These are phyloP conservation scores for Botrytis deweyae DNA, from an alignment of 2,329 filamentous ascomycete species.

Conservation along the genomic window DNA sequence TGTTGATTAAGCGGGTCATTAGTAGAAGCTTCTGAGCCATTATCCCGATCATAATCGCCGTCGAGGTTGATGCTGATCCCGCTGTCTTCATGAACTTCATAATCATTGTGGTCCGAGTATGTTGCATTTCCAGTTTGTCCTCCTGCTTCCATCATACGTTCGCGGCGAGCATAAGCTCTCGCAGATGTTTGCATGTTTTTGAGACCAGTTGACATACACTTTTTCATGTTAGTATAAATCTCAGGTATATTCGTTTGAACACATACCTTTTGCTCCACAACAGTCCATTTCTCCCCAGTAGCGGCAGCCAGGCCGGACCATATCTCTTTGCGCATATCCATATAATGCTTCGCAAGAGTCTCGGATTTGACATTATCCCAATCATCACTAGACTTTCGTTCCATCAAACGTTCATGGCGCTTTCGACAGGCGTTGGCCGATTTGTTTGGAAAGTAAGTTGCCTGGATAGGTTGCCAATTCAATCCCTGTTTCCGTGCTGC, in stretches of 20 bases:
- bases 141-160: constrained; percentile 46
- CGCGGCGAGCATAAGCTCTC: constrained; percentile 64
- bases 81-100: constrained; percentile 54
- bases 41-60: constrained; percentile 34
- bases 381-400: constrained; percentile 58
- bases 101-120: constrained; percentile 15
- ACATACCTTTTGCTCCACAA: constrained; percentile 61
- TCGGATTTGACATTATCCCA: constrained; percentile 78
- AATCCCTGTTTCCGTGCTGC: constrained; percentile 69
- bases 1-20: constrained; percentile 17
- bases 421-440: constrained; percentile 74
- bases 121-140: constrained; percentile 10
- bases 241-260: background rate
- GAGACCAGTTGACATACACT: constrained; percentile 83
- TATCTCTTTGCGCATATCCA: constrained; percentile 75
- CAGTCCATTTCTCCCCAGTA: constrained; percentile 81
- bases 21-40: constrained; percentile 22
- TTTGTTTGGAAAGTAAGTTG: constrained; percentile 74
- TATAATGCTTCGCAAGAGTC: constrained; percentile 73
- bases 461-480: constrained; percentile 82
- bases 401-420: constrained; percentile 80
- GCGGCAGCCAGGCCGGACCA: constrained; percentile 72
- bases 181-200: constrained; percentile 75
- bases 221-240: constrained; percentile 23
- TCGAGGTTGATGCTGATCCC: constrained; percentile 65